Evolutionary conservation across 176 grass and related monocot genomes (phyloP).

Genomic region (Cenchrus fungigraminus): DNA sequence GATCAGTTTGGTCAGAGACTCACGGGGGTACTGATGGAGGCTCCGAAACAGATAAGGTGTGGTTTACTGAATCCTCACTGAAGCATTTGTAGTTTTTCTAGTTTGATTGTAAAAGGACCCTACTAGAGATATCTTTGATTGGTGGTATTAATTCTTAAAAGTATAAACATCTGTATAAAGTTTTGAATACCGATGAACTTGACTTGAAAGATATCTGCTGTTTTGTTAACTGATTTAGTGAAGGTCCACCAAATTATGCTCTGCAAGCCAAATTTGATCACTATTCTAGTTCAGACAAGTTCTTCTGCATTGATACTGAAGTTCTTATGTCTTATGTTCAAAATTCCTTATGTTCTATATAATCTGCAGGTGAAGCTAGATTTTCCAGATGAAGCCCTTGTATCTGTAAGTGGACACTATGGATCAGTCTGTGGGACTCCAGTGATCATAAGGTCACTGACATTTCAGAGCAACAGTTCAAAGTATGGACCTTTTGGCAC

Average conservation of each 20-base stretch:
- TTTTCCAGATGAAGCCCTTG: conserved; percentile 59
- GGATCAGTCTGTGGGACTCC: conserved; percentile 64
- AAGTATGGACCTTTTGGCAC: conserved; percentile 74
- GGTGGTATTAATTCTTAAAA: background rate
- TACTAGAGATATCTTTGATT: background rate
- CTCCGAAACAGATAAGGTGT: conserved; percentile 58
- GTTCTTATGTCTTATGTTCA: background rate
- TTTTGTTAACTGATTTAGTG: background rate
- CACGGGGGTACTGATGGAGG: conserved; percentile 53
- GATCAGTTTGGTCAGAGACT: conserved; percentile 46
- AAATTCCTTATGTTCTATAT: background rate
- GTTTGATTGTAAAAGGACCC: background rate
- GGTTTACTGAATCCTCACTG: conserved; percentile 26
- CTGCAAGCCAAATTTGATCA: background rate
- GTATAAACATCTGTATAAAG: background rate
- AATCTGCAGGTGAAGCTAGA: conserved; percentile 59
- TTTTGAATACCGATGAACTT: background rate
- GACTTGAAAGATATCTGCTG: conserved; percentile 7
- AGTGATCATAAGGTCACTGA: conserved; percentile 70
- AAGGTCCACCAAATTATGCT: background rate
- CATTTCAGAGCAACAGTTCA: conserved; percentile 64
- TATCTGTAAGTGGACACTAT: conserved; percentile 66
- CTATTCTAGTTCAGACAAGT: background rate
- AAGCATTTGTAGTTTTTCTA: background rate
- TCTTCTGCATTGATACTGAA: background rate